A percentile compares a stretch with the other conserved stretches of the same genome.
Evolutionary conservation across 495 filamentous ascomycete species (phyloP).

Genomic region (Aspergillus homomorphus): DNA sequence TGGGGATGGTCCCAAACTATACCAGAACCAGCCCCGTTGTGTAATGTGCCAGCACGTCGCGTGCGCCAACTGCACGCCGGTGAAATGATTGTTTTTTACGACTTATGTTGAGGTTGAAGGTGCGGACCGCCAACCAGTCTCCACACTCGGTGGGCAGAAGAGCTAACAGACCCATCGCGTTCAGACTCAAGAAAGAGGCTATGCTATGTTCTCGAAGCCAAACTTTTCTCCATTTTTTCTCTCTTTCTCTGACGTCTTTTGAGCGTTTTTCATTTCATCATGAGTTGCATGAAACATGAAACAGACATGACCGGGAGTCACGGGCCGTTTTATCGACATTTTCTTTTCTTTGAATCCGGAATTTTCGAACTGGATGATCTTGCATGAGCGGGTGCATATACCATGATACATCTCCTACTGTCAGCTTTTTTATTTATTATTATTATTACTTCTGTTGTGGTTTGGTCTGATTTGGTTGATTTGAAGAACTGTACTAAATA

Average conservation of each 20-base stretch:
- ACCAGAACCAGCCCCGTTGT: conserved; percentile 32
- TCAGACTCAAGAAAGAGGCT: background rate
- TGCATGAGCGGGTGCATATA: conserved; percentile 8
- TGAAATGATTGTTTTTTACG: conserved; percentile 33
- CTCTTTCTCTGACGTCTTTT: background rate
- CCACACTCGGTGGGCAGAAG: background rate
- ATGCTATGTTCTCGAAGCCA: background rate
- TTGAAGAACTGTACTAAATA: conserved; percentile 1
- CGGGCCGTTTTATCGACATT: background rate
- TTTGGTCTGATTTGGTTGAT: background rate
- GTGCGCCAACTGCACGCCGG: conserved; percentile 28
- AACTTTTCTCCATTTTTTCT: background rate
- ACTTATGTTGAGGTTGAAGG: conserved; percentile 10
- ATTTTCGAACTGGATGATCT: background rate
- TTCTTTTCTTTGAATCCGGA: background rate
- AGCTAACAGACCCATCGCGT: background rate
- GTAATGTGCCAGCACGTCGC: conserved; percentile 31
- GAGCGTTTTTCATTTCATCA: conserved; percentile 2
- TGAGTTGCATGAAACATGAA: conserved; percentile 7
- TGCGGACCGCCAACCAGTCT: background rate
- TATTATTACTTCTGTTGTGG: background rate
- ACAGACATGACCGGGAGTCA: conserved; percentile 5
- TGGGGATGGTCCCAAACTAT: conserved; percentile 41
- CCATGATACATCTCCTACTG: background rate
- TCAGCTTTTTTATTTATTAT: background rate